A percentile compares a stretch with the other conserved stretches of the same genome.
Conservation (phyloP, 305 asterid species). For the Fraxinus latifolia region DNA sequence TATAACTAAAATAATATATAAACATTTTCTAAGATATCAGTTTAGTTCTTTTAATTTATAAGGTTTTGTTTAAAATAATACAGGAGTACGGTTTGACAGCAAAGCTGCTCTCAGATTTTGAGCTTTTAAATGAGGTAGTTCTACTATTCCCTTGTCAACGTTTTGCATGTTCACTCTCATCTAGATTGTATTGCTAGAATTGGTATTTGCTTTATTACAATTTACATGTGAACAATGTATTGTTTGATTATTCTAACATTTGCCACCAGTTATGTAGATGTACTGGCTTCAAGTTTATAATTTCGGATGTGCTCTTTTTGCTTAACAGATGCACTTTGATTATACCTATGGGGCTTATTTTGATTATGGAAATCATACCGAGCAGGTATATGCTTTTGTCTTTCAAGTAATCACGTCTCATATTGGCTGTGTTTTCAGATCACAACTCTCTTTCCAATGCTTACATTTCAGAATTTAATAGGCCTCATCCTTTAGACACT, state of each 20-base stretch:
- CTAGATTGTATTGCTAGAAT: neutral
- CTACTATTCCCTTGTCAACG: neutral
- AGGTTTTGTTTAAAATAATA: slow-evolving; percentile 34
- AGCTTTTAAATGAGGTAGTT: slow-evolving; percentile 73
- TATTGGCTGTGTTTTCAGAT: neutral
- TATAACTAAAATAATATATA: slow-evolving; percentile 18
- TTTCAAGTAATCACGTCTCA: slow-evolving; percentile 18
- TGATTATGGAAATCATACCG: slow-evolving; percentile 93
- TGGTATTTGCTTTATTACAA: neutral
- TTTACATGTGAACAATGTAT: neutral
- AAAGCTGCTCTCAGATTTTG: slow-evolving; percentile 78
- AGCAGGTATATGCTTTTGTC: slow-evolving; percentile 53
- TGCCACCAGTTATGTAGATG: neutral
- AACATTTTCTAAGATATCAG: neutral
- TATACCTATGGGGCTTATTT: slow-evolving; percentile 63
- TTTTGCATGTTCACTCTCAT: neutral
- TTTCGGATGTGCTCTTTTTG: slow-evolving; percentile 23
- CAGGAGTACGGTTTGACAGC: slow-evolving; percentile 76
- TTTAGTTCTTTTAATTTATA: slow-evolving; percentile 5
- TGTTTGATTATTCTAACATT: neutral
- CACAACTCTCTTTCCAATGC: slow-evolving; percentile 10
- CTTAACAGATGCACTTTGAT: slow-evolving; percentile 84
- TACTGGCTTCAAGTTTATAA: neutral
- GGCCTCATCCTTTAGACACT: neutral
- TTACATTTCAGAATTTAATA: slow-evolving; percentile 8